Base-by-base conservation (phyloP, 306 rosid genomes). In the Sicyos edulis region DNA sequence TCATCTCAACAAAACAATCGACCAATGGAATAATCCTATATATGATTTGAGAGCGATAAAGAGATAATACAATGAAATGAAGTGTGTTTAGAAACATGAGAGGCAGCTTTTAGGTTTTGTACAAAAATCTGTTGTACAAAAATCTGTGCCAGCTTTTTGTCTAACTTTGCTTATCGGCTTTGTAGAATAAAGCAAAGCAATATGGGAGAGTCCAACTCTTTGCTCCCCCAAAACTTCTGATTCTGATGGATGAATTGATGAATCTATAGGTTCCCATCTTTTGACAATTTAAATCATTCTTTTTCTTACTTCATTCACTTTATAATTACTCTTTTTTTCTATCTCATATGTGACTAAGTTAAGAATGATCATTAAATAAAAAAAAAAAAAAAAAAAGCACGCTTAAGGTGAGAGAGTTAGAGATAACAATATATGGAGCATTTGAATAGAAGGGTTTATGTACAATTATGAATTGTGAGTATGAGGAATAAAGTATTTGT, bases 171-270 rank as follows among this genome's bases (percentile, higher is more conserved):
- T 42, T 16, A 15, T 47, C 6, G 8, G 50, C 45, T 59, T 59
- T 62, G 54, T 9, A 20, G 29, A 26, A 26, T 32, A 65, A 65
- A 65, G 71, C 52, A 65, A 65, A 65, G 71, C 54, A 17, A 44
- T 42, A 65, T 65, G 71, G 71, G 71, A 65, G 71, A 65, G 71
- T 1, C 53, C 50, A 65, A 65, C 71, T 65, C 71, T 42, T 65
- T 65, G 71, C 37, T 65, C 71, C 71, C 71, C 29, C 29, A 26
- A 26, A 26, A 26, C 37, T 32, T 32, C 6, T 32, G 37, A 32
- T 32, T 32, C 37, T 32, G 37, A 32, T 32, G 37, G 5, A 32
- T 32, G 37, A 5, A 32, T 32, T 3, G 2, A 32, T 32, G 37
- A 32, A 62, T 34, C 69, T 8, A 62, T 62, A 3, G 37, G 6